Percentiles rank a stretch among this genome's conserved stretches.
phyloP scores from a whole-genome alignment of 2,329 filamentous ascomycete species.

The Aspergillus tamarii region DNA sequence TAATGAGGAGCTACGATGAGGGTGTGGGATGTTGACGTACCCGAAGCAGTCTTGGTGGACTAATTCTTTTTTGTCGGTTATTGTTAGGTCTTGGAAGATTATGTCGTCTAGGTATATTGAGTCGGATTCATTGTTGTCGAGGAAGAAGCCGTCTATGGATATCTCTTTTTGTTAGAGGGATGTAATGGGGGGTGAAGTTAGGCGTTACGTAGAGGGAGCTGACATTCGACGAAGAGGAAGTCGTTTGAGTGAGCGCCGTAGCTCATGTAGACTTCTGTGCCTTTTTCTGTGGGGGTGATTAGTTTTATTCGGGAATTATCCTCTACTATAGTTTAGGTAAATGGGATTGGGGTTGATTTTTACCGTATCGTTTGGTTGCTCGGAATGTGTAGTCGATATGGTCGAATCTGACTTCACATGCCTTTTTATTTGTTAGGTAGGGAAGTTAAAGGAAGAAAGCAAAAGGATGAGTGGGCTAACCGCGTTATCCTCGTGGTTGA shows the following conservation, averaged over 20 bases:
- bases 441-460: not conserved
- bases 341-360: not conserved
- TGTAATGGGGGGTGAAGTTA: not conserved
- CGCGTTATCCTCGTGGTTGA: slow-evolving; percentile 43
- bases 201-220: slow-evolving; percentile 1
- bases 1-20: not conserved
- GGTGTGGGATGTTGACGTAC: slow-evolving; percentile 18
- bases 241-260: slow-evolving; percentile 45
- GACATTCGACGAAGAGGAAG: slow-evolving; percentile 42
- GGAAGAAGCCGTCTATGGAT: slow-evolving; percentile 40
- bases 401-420: slow-evolving; percentile 34
- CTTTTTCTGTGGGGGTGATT: slow-evolving; percentile 29
- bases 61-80: slow-evolving; percentile 27
- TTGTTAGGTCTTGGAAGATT: slow-evolving; percentile 29
- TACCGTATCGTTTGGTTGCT: slow-evolving; percentile 32
- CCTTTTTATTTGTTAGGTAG: slow-evolving; percentile 14
- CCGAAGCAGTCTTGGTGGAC: slow-evolving; percentile 29
- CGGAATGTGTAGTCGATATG: slow-evolving; percentile 31
- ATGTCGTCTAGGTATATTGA: slow-evolving; percentile 40
- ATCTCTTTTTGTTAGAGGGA: not conserved
- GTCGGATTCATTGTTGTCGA: slow-evolving; percentile 38
- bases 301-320: not conserved
- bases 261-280: slow-evolving; percentile 43
- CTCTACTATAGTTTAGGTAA: not conserved
- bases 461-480: slow-evolving; percentile 24